A percentile compares a stretch with the other conserved stretches of the same genome.
These are phyloP conservation scores for Leccinum aurantiacum DNA, from an alignment of 768 basidiomycete species.

Conservation along the genomic window DNA sequence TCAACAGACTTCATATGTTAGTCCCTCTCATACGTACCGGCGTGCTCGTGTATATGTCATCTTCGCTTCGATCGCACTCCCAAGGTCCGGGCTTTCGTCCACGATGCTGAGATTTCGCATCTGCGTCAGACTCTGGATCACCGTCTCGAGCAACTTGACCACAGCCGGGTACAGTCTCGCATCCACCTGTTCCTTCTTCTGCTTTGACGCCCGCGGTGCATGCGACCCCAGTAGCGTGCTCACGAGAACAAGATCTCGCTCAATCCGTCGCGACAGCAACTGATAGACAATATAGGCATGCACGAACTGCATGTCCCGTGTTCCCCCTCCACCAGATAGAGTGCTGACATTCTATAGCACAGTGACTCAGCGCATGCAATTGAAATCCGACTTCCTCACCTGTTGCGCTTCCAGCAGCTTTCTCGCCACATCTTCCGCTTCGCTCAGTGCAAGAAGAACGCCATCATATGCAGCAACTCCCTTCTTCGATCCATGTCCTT, in stretches of 20 bases:
- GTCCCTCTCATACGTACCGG: conserved; percentile 45
- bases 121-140: conserved; percentile 81
- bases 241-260: conserved; percentile 83
- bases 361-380: background rate
- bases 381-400: conserved; percentile 39
- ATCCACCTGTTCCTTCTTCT: conserved; percentile 56
- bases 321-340: conserved; percentile 40
- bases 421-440: conserved; percentile 83
- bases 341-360: conserved; percentile 43
- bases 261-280: conserved; percentile 81
- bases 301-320: conserved; percentile 78
- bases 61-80: conserved; percentile 74
- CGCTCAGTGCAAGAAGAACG: conserved; percentile 79
- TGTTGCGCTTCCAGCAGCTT: conserved; percentile 84
- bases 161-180: conserved; percentile 79
- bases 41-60: conserved; percentile 72
- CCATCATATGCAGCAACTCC: conserved; percentile 87
- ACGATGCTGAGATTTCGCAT: conserved; percentile 82
- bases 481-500: conserved; percentile 55
- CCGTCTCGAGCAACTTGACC: conserved; percentile 84
- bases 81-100: conserved; percentile 84
- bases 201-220: conserved; percentile 32
- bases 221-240: conserved; percentile 57
- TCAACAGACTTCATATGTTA: conserved; percentile 2
- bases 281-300: conserved; percentile 88